phyloP scores from a whole-genome alignment of 495 filamentous ascomycete species.

The Cercophora scortea region DNA sequence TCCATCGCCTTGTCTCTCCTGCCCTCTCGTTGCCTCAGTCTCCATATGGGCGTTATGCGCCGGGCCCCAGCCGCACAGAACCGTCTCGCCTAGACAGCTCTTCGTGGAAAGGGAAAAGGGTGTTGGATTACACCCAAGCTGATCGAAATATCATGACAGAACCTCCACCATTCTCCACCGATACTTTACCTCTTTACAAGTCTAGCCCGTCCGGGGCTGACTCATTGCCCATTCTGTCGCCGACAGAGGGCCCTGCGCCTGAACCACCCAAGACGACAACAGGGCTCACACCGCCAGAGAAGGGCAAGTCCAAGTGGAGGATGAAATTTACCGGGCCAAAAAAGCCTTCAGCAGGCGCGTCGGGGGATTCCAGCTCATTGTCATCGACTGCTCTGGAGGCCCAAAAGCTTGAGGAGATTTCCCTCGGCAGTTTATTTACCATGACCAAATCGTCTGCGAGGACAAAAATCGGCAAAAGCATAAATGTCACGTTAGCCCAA shows the following conservation, averaged over 20 bases:
- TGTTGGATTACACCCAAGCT: background rate
- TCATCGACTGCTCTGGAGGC: slow-evolving; percentile 22
- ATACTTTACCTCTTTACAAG: background rate
- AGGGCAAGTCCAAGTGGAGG: slow-evolving; percentile 23
- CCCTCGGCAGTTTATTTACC: slow-evolving; percentile 12
- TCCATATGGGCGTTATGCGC: background rate
- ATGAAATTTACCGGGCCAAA: slow-evolving; percentile 18
- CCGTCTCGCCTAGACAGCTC: background rate
- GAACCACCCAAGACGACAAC: slow-evolving; percentile 11
- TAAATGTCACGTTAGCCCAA: slow-evolving; percentile 26
- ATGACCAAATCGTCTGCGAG: slow-evolving; percentile 9
- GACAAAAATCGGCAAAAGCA: slow-evolving; percentile 19
- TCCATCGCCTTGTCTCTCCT: background rate
- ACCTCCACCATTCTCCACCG: background rate
- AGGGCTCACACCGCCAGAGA: slow-evolving; percentile 12
- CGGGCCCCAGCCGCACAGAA: background rate
- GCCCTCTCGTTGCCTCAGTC: background rate
- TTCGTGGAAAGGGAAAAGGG: background rate
- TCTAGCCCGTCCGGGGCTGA: background rate
- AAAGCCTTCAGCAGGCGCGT: slow-evolving; percentile 12
- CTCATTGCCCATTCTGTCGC: background rate
- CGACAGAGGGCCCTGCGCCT: background rate
- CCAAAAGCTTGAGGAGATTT: slow-evolving; percentile 26
- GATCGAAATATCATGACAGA: background rate
- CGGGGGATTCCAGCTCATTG: slow-evolving; percentile 22